Conservation (phyloP, 805 yeast genomes). For the Yamadazyma olivae region DNA sequence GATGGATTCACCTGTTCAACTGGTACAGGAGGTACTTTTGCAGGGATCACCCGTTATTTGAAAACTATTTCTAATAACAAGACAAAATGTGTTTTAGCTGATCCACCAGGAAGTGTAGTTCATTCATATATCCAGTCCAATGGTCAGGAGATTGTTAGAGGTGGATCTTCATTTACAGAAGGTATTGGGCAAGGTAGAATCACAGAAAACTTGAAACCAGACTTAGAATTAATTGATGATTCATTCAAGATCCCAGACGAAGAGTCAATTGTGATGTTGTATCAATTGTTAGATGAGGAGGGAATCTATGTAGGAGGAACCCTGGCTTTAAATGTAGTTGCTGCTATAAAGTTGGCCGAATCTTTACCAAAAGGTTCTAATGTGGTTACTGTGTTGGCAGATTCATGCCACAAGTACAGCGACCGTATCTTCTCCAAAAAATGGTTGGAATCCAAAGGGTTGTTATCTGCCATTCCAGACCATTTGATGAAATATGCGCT, state of each 20-base stretch:
- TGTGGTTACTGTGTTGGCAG: conserved; percentile 86
- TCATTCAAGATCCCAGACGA: conserved; percentile 78
- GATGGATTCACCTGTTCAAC: conserved; percentile 88
- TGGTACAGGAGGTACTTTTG: conserved; percentile 92
- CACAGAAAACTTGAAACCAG: conserved; percentile 76
- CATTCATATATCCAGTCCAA: conserved; percentile 73
- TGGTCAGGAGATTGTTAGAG: conserved; percentile 64
- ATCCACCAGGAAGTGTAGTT: conserved; percentile 90
- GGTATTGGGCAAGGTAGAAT: conserved; percentile 96
- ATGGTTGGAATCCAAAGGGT: conserved; percentile 72
- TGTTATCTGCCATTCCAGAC: conserved; percentile 66
- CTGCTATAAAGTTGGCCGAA: conserved; percentile 77
- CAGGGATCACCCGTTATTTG: conserved; percentile 79
- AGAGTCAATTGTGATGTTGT: conserved; percentile 80
- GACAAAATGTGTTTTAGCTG: conserved; percentile 66
- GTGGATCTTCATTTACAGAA: conserved; percentile 88
- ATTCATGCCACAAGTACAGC: conserved; percentile 86
- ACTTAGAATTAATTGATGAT: conserved; percentile 71
- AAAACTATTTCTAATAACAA: conserved; percentile 63
- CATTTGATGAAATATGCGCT: conserved; percentile 65
- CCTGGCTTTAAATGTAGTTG: conserved; percentile 85
- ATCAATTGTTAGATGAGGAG: conserved; percentile 80
- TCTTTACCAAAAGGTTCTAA: conserved; percentile 73
- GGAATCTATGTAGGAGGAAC: conserved; percentile 92
- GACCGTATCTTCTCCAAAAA: conserved; percentile 72